A percentile compares a stretch with the other conserved stretches of the same genome.
Conservation (phyloP, 73 alveolate species). For the Tetrahymena borealis region DNA sequence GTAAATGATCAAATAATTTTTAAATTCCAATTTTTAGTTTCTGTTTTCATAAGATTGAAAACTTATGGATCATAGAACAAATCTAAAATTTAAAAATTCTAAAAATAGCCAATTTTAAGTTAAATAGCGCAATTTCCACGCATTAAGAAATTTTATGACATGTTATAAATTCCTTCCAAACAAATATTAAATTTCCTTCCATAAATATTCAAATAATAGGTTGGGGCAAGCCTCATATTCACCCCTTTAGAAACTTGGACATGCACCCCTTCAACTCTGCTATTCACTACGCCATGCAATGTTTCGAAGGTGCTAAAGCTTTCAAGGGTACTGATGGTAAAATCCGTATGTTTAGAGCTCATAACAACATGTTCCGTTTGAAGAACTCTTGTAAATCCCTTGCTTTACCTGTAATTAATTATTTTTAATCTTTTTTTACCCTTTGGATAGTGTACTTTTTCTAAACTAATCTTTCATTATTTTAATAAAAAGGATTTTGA, state of each 20-base stretch:
- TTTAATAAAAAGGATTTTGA: constrained; percentile 48
- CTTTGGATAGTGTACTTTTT: too few species aligned
- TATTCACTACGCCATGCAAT: constrained; percentile 65
- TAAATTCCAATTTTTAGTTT: too few species aligned
- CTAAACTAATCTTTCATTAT: too few species aligned
- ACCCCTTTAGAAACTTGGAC: constrained; percentile 46
- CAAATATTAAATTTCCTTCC: not conserved
- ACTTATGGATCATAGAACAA: too few species aligned
- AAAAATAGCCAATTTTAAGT: too few species aligned
- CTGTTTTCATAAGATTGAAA: too few species aligned
- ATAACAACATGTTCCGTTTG: constrained; percentile 57
- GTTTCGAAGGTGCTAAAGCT: constrained; percentile 78
- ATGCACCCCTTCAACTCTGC: constrained; percentile 69
- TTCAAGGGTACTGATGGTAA: constrained; percentile 40
- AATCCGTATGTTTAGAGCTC: constrained; percentile 50
- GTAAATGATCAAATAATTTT: too few species aligned
- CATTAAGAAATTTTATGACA: too few species aligned
- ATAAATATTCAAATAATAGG: constrained; percentile 9
- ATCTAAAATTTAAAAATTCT: too few species aligned
- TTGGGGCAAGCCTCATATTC: constrained; percentile 62
- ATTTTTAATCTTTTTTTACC: not conserved
- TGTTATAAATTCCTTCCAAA: too few species aligned
- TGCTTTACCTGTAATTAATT: constrained; percentile 43
- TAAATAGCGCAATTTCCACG: too few species aligned
- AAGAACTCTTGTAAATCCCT: constrained; percentile 46